Percentiles rank a stretch among this genome's conserved stretches.
Evolutionary conservation across 768 basidiomycete genomes (phyloP).

Genomic region (Tulasnella sp.): DNA sequence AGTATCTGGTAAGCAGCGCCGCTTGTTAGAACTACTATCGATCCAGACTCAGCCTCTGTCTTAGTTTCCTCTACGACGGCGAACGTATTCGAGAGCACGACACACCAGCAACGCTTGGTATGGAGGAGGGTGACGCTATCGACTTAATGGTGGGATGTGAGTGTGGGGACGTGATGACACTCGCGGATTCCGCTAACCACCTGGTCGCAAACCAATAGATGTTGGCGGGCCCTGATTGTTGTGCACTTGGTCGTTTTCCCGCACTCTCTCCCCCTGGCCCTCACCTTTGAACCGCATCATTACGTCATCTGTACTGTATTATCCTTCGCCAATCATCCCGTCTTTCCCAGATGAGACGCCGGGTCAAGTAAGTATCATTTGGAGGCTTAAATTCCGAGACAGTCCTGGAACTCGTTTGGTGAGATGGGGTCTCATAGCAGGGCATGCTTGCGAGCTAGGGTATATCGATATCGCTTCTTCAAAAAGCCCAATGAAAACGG

Average conservation of each 20-base stretch:
- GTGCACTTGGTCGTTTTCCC: neutral
- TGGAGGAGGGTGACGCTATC: slow-evolving; percentile 84
- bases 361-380: neutral
- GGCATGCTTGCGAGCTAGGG: neutral
- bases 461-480: neutral
- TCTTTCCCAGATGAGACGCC: neutral
- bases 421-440: neutral
- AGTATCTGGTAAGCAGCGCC: slow-evolving; percentile 70
- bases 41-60: neutral
- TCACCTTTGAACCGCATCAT: neutral
- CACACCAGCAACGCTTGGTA: slow-evolving; percentile 75
- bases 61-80: slow-evolving; percentile 89
- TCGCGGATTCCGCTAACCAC: neutral
- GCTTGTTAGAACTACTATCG: neutral
- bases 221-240: neutral
- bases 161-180: slow-evolving; percentile 23
- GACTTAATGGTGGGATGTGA: slow-evolving; percentile 95
- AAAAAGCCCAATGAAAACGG: neutral
- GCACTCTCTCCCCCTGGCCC: neutral
- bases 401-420: neutral
- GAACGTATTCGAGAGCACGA: slow-evolving; percentile 80
- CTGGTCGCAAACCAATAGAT: neutral
- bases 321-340: neutral
- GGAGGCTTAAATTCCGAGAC: neutral
- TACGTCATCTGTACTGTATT: neutral